phyloP scores from a whole-genome alignment of 2,329 filamentous ascomycete species.

The Leptographium wingfieldii region DNA sequence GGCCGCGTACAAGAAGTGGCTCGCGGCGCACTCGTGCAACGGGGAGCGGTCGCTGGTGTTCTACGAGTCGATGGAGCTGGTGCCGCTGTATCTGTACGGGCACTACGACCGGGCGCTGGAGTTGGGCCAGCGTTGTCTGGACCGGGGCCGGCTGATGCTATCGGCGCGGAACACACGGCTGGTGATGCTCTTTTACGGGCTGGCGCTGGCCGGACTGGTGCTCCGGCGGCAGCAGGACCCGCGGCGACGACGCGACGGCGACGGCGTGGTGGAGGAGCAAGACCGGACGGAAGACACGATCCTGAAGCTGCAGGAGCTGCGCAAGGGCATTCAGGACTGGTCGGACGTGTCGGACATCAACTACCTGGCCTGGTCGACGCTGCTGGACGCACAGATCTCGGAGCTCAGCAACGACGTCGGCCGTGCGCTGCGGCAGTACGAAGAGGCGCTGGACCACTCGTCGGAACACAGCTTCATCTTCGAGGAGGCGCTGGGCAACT shows the following conservation, averaged over 20 bases:
- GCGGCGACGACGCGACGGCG: conserved; percentile 21
- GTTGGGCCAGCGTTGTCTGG: conserved; percentile 37
- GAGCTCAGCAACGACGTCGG: conserved; percentile 49
- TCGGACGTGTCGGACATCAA: conserved; percentile 54
- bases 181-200: conserved; percentile 46
- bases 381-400: conserved; percentile 55
- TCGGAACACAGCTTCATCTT: conserved; percentile 53
- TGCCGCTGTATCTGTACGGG: conserved; percentile 50
- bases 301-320: conserved; percentile 38
- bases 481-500: conserved; percentile 62
- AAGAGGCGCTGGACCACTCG: conserved; percentile 59
- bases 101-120: conserved; percentile 48
- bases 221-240: conserved; percentile 37
- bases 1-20: conserved; percentile 45
- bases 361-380: conserved; percentile 55
- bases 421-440: conserved; percentile 49
- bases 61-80: conserved; percentile 55
- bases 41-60: conserved; percentile 52
- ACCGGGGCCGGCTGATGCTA: conserved; percentile 39
- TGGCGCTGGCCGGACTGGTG: conserved; percentile 40
- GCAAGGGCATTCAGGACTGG: conserved; percentile 51
- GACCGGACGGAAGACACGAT: conserved; percentile 31
- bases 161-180: conserved; percentile 45
- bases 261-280: conserved; percentile 23
- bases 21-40: conserved; percentile 37